These are phyloP conservation scores for Kwoniella shandongensis DNA, from an alignment of 768 basidiomycete species.

Conservation along the genomic window DNA sequence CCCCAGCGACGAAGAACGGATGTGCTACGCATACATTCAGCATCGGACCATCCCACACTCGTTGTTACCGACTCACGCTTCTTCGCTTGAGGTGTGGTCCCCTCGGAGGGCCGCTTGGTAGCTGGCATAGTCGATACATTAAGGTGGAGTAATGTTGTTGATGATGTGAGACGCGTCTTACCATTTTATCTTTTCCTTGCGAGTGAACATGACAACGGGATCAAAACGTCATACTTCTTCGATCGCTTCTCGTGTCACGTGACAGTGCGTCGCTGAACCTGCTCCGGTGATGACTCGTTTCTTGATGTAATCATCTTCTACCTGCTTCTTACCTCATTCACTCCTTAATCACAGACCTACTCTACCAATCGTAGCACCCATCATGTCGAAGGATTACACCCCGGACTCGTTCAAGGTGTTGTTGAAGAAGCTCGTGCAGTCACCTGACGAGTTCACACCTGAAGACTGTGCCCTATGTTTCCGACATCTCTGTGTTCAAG, in stretches of 20 bases:
- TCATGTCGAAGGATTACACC: slow-evolving; percentile 52
- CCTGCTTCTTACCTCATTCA: not conserved
- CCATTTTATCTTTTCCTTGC: not conserved
- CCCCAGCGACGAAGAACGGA: slow-evolving; percentile 40
- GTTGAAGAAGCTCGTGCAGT: slow-evolving; percentile 65
- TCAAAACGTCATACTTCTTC: slow-evolving; percentile 14
- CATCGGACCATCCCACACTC: not conserved
- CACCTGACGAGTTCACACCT: slow-evolving; percentile 54
- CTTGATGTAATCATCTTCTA: too few relatives aligned
- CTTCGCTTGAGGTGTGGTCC: slow-evolving; percentile 10
- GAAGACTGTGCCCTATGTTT: slow-evolving; percentile 73
- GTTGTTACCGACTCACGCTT: slow-evolving; percentile 13
- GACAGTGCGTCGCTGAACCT: not conserved
- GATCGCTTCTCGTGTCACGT: not conserved
- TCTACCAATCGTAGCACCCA: not conserved
- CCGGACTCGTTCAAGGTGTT: slow-evolving; percentile 79
- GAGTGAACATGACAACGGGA: slow-evolving; percentile 13
- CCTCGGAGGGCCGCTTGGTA: slow-evolving; percentile 17
- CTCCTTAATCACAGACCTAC: not conserved
- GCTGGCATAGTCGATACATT: slow-evolving; percentile 4
- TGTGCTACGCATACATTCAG: slow-evolving; percentile 25
- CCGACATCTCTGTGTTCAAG: slow-evolving; percentile 58
- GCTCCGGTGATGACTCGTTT: not conserved
- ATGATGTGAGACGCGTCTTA: slow-evolving; percentile 4
- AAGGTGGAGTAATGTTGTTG: too few relatives aligned